A percentile compares a stretch with the other conserved stretches of the same genome.
These are phyloP conservation scores for Trichocladium antarcticum DNA, from an alignment of 495 filamentous ascomycete species.

Conservation along the genomic window DNA sequence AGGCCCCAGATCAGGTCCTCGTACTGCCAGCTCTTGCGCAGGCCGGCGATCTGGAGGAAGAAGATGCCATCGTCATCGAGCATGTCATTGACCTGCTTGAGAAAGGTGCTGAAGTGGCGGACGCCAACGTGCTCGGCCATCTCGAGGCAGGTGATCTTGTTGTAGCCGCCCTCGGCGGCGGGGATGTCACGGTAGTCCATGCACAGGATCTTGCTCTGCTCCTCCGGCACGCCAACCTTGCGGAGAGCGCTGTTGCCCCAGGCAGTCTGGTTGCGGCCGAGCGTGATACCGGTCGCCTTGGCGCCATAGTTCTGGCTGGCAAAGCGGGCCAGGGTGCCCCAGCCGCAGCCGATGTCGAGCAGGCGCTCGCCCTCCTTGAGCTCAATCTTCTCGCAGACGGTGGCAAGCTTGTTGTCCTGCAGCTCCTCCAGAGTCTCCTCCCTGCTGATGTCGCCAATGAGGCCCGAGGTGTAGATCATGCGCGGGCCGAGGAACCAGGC, in stretches of 20 bases:
- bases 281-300: constrained; percentile 65
- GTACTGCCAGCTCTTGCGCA: constrained; percentile 77
- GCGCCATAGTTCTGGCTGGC: constrained; percentile 71
- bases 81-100: constrained; percentile 70
- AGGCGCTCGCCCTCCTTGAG: constrained; percentile 59
- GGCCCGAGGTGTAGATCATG: constrained; percentile 82
- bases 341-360: constrained; percentile 79
- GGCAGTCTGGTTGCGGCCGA: constrained; percentile 73
- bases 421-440: constrained; percentile 76
- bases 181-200: constrained; percentile 81
- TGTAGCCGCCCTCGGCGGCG: constrained; percentile 53
- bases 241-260: constrained; percentile 70
- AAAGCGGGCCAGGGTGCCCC: constrained; percentile 75
- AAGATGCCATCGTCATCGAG: constrained; percentile 76
- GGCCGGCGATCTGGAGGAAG: constrained; percentile 74
- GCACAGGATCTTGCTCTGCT: constrained; percentile 65
- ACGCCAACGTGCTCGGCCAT: constrained; percentile 90
- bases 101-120: constrained; percentile 55
- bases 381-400: constrained; percentile 77
- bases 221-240: constrained; percentile 54
- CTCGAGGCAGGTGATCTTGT: constrained; percentile 81
- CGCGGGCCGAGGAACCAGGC: constrained; percentile 80
- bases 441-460: constrained; percentile 62
- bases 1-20: constrained; percentile 81
- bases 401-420: constrained; percentile 79